Conservation (phyloP, 108 stramenopile species). For the Licmophora abbreviata region DNA sequence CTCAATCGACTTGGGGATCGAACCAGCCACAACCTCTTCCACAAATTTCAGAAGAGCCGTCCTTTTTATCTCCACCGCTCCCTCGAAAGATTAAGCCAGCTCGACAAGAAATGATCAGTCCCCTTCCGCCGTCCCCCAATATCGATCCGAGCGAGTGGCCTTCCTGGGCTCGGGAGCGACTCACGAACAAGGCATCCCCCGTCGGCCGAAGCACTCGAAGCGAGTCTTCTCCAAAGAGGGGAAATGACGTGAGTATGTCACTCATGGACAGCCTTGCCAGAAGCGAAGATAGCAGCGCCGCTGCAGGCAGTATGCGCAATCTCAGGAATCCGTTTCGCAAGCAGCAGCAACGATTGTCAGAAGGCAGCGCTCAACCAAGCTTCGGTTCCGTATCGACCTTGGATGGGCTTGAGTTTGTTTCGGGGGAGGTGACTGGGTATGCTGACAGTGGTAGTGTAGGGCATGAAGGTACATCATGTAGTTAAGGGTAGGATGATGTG, state of each 20-base stretch:
- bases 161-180: slow-evolving; percentile 35
- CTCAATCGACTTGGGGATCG: background rate
- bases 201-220: background rate
- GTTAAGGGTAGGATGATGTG: too few species aligned
- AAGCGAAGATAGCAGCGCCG: slow-evolving; percentile 1
- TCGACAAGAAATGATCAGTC: background rate
- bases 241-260: background rate
- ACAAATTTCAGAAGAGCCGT: background rate
- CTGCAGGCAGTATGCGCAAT: too few species aligned
- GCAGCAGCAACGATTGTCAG: too few species aligned
- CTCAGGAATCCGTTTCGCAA: background rate
- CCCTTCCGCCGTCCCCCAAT: slow-evolving; percentile 37
- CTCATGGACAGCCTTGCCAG: background rate
- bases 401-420: background rate
- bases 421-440: too few species aligned
- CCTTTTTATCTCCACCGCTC: slow-evolving; percentile 18
- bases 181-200: too few species aligned
- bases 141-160: slow-evolving; percentile 66
- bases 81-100: slow-evolving; percentile 1
- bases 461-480: too few species aligned
- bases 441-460: too few species aligned
- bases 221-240: background rate
- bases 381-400: background rate
- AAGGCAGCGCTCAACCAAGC: background rate
- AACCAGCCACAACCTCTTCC: background rate